Evolutionary conservation across 257 asterid genomes (phyloP), one percentile per base, ranked within the genome.

Genomic region (Ophiorrhiza pumila): DNA sequence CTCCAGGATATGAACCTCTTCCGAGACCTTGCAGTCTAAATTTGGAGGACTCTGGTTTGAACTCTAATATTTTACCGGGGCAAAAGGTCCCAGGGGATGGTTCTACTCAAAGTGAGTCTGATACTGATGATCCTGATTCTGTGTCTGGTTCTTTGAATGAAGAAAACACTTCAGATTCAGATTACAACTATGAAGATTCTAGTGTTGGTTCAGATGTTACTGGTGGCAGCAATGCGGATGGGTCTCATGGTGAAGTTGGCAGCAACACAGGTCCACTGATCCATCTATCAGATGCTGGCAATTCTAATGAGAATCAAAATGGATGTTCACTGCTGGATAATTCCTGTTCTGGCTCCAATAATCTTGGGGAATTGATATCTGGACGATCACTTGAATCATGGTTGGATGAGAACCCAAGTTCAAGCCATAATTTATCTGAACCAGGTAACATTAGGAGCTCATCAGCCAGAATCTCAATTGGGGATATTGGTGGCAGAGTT

Each of bases 1-100:
- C 99, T 87, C 98, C 99, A 17, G 97, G 99, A 76, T 95, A 95
- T 67, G 98, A 90, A 85, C 97, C 97, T 82, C 96, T 95, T 64
- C 99, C 99, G 76, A 86, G 82, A 81, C 99, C 99, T 53, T 82
- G 88, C 76, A 90, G 99, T 86, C 76, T 90, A 61, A 78, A 68
- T 43, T 87, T 68, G 77, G 82, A 84, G 75, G 91, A 79, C 70
- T 77, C 78, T 29, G 66, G 72, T 70, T 49, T 53, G 56, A 65
- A 76, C 65, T 76, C 81, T 61, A 77, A 69, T 77, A 59, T 64
- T 65, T 72, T 45, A 75, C 80, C 61, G 74, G 80, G 73, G 63
- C 35, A 72, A 78, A 67, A 71, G 39, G 57, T 75, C 59, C 22
- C 58, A 25, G 85, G 77, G 68, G 80, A 77, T 53, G 74, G 83